These are phyloP conservation scores for Heteromeles arbutifolia DNA, from an alignment of 306 rosid species.

Conservation along the genomic window DNA sequence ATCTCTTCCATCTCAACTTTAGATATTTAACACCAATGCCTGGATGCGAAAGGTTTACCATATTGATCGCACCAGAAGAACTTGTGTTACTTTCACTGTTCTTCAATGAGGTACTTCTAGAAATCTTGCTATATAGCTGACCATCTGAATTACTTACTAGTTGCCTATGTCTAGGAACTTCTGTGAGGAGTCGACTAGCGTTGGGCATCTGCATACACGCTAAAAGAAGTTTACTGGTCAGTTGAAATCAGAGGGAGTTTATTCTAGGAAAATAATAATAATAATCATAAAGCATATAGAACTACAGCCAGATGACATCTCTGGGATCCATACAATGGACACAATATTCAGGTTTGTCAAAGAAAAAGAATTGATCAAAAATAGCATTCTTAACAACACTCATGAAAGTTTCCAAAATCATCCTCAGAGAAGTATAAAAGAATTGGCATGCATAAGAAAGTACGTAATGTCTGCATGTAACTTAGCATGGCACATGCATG, in stretches of 20 bases:
- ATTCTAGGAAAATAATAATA: not conserved
- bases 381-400: not conserved
- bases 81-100: constrained; percentile 23
- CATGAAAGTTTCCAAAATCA: not conserved
- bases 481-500: not conserved
- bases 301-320: not conserved
- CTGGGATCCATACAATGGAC: not conserved
- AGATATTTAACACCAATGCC: constrained; percentile 41
- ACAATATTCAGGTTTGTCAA: not conserved
- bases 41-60: constrained; percentile 38
- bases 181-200: constrained; percentile 35
- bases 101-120: constrained; percentile 13
- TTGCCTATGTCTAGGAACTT: constrained; percentile 29
- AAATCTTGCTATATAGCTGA: constrained; percentile 27
- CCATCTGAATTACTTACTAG: constrained; percentile 23
- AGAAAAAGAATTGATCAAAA: not conserved
- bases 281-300: not conserved
- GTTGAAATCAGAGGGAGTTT: constrained; percentile 14
- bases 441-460: not conserved
- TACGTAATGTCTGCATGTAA: not conserved
- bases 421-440: not conserved
- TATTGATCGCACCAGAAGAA: constrained; percentile 23
- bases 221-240: constrained; percentile 57
- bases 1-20: constrained; percentile 85
- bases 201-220: constrained; percentile 52